A percentile compares a stretch with the other conserved stretches of the same genome.
These are phyloP conservation scores for Podospora didyma DNA, from an alignment of 495 filamentous ascomycete genomes.

Conservation along the genomic window DNA sequence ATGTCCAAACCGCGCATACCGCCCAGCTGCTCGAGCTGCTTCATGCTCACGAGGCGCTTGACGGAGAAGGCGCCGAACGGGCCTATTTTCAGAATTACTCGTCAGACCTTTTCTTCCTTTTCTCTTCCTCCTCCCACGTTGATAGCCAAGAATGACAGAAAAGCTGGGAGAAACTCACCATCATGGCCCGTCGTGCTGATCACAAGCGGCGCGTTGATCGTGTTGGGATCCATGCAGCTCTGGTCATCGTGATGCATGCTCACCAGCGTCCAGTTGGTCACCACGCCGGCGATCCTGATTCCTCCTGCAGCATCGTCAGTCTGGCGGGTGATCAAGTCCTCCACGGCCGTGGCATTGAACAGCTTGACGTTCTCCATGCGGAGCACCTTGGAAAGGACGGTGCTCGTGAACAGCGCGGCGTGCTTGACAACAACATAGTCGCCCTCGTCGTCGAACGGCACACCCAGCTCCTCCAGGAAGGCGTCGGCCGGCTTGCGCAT, in stretches of 20 bases:
- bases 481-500: constrained; percentile 86
- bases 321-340: constrained; percentile 80
- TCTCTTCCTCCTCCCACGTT: neutral
- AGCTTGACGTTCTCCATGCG: constrained; percentile 87
- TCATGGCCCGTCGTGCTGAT: constrained; percentile 89
- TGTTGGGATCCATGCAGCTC: constrained; percentile 94
- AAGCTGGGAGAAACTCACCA: constrained; percentile 25
- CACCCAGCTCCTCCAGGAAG: constrained; percentile 73
- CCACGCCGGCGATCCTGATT: constrained; percentile 77
- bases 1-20: constrained; percentile 92
- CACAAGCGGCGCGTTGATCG: constrained; percentile 82
- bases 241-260: constrained; percentile 82
- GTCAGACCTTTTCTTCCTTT: neutral
- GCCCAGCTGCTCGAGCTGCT: constrained; percentile 71
- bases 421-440: constrained; percentile 90
- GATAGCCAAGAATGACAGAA: neutral
- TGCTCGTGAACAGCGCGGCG: constrained; percentile 85
- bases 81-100: constrained; percentile 22
- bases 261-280: constrained; percentile 92
- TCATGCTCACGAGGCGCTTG: constrained; percentile 81
- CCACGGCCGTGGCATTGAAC: constrained; percentile 88
- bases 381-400: constrained; percentile 75
- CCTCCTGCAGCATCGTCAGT: constrained; percentile 36
- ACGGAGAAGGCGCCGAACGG: constrained; percentile 87
- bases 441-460: constrained; percentile 84